Percentiles rank a stretch among this genome's conserved stretches.
Evolutionary conservation across 1,139 yeast genomes (phyloP).

Genomic region (Meyerozyma smithsonii): DNA sequence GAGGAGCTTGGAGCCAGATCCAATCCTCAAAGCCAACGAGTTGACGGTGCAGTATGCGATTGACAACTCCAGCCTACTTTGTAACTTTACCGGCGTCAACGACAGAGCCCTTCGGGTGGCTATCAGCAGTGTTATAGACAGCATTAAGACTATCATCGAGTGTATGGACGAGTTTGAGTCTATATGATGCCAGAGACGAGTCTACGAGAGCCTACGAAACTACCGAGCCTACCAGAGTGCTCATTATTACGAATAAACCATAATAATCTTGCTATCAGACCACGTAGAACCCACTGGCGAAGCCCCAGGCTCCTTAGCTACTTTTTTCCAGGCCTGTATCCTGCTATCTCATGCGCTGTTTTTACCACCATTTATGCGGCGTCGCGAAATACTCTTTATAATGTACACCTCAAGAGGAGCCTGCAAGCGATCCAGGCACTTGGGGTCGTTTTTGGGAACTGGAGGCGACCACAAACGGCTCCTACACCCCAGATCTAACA

Average conservation of each 20-base stretch:
- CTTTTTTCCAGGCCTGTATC: too few relatives aligned
- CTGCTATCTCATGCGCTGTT: too few relatives aligned
- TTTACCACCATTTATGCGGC: too few relatives aligned
- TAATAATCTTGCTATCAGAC: too few relatives aligned
- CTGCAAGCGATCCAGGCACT: neutral
- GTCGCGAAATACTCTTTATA: neutral
- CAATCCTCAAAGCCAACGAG: slow-evolving; percentile 64
- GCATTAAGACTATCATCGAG: slow-evolving; percentile 59
- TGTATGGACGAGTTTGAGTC: slow-evolving; percentile 49
- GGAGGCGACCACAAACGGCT: neutral
- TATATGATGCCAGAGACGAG: neutral
- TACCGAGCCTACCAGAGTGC: too few relatives aligned
- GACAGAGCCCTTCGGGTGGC: slow-evolving; percentile 69
- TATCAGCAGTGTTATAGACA: slow-evolving; percentile 63
- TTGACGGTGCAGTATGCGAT: slow-evolving; percentile 40
- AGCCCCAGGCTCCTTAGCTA: too few relatives aligned
- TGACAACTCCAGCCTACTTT: slow-evolving; percentile 27
- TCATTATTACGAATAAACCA: too few relatives aligned
- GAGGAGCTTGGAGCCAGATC: slow-evolving; percentile 66
- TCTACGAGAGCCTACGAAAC: too few relatives aligned
- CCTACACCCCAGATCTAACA: neutral
- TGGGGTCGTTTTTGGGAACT: neutral
- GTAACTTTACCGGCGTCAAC: slow-evolving; percentile 50
- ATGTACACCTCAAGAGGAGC: neutral
- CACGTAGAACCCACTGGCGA: too few relatives aligned